A percentile compares a stretch with the other conserved stretches of the same genome.
phyloP scores from a whole-genome alignment of 225 moss, liverwort and hornwort genomes.

The Straminergon stramineum region DNA sequence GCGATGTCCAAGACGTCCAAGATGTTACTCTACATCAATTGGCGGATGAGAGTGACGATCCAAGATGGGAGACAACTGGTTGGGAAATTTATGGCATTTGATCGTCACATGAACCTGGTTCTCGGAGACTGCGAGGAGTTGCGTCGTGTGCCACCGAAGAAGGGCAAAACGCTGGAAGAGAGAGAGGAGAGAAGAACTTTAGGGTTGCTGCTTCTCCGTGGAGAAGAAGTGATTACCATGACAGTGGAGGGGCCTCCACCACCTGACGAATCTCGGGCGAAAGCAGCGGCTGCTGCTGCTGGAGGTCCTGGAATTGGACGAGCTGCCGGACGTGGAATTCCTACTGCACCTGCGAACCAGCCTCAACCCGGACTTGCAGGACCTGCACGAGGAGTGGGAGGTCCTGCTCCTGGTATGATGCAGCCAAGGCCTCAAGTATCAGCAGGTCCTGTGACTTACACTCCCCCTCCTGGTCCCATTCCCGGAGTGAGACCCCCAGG shows the following conservation, averaged over 20 bases:
- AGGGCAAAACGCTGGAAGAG: slow-evolving; percentile 82
- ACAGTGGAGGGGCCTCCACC: slow-evolving; percentile 96
- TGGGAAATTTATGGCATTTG: slow-evolving; percentile 95
- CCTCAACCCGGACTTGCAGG: slow-evolving; percentile 87
- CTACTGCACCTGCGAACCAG: slow-evolving; percentile 82
- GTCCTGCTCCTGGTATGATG: slow-evolving; percentile 95
- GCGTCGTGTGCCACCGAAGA: slow-evolving; percentile 76
- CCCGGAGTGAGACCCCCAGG: slow-evolving; percentile 73
- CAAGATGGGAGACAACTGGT: slow-evolving; percentile 83
- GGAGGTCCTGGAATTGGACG: slow-evolving; percentile 91
- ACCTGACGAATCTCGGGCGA: slow-evolving; percentile 90
- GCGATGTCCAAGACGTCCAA: slow-evolving; percentile 93
- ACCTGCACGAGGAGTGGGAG: slow-evolving; percentile 82
- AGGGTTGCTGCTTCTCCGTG: slow-evolving; percentile 74
- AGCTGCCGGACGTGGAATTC: slow-evolving; percentile 86
- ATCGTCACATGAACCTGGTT: slow-evolving; percentile 93
- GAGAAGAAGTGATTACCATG: slow-evolving; percentile 94
- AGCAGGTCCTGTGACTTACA: slow-evolving; percentile 77
- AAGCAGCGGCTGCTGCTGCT: slow-evolving; percentile 64
- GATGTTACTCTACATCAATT: slow-evolving; percentile 45
- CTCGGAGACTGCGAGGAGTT: slow-evolving; percentile 92
- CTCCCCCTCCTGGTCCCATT: slow-evolving; percentile 48
- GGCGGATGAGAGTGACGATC: slow-evolving; percentile 80
- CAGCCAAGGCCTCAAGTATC: slow-evolving; percentile 92
- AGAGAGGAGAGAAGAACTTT: slow-evolving; percentile 79